Base-by-base conservation (phyloP, 2,329 filamentous ascomycete genomes). In the Claviceps spartinae region DNA sequence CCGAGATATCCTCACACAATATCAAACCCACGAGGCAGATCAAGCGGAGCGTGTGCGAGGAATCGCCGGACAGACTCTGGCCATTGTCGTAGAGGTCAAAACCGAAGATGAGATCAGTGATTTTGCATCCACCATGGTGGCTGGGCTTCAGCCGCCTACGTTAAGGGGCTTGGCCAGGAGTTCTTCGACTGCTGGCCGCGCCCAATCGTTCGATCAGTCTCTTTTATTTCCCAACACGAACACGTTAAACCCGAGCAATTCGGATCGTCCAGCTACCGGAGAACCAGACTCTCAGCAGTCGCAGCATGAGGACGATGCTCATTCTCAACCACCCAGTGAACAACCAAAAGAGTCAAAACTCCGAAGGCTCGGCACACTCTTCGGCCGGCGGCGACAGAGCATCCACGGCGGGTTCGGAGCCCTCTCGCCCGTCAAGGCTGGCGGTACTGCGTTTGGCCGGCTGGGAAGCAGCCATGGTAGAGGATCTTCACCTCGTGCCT, bases 21-120 rank as follows among this genome's bases (percentile, higher is more conserved):
- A 91, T 60, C 84, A 95, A 67, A 98, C 93, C 0, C 85, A 95
- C 64, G 91, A 97, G 66, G 80, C 88, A 30, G 93, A 98, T 63
- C 82, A 87, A 59, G 82, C 91, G 16, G 86, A 95, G 66, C 79
- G 85, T 53, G 83, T 78, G 55, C 81, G 88, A 56, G 73, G 81
- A 54, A 81, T 83, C 13, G 83, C 88, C 26, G 89, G 93, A 64
- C 82, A 83, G 55, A 88, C 88, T 26, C 72, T 98, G 53, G 88
- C 88, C 58, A 77, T 83, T 8, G 76, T 97, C 59, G 74, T 98
- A 49, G 93, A 95, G 64, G 81, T 96, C 43, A 85, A 88, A 64
- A 95, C 90, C 0, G 79, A 82, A 18, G 85, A 85, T 62, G 93
- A 98, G 70, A 91, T 98, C 56, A 84, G 83, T 59, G 81, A 77